These are phyloP conservation scores for Sabuloglossum arenarium DNA, from an alignment of 495 filamentous ascomycete genomes.

Conservation along the genomic window DNA sequence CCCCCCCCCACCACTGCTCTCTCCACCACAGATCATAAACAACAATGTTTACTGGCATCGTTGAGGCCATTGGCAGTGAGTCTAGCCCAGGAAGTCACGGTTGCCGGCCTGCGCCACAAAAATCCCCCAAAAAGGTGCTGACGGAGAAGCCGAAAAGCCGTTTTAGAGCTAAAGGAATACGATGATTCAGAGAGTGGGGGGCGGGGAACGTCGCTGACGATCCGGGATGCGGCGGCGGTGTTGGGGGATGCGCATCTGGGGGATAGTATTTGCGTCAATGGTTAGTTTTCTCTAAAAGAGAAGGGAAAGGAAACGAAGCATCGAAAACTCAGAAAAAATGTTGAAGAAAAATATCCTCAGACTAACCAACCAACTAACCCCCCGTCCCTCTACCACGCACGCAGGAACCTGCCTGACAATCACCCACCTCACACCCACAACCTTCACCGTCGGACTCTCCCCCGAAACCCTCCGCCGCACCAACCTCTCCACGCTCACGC, in stretches of 20 bases:
- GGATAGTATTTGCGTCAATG: conserved; percentile 86
- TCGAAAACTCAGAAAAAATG: too few species aligned
- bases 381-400: not conserved
- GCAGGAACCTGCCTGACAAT: conserved; percentile 79
- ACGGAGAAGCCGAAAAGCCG: conserved; percentile 29
- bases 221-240: conserved; percentile 50
- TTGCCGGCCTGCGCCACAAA: too few species aligned
- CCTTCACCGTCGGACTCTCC: conserved; percentile 86
- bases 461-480: conserved; percentile 94
- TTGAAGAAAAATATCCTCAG: not conserved
- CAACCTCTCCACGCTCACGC: conserved; percentile 55
- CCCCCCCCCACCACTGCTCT: too few species aligned
- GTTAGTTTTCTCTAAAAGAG: conserved; percentile 17
- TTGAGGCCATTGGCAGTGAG: conserved; percentile 86
- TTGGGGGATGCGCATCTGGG: conserved; percentile 68
- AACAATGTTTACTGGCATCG: conserved; percentile 88
- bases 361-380: not conserved
- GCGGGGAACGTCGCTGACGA: conserved; percentile 77
- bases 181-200: conserved; percentile 45
- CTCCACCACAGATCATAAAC: too few species aligned
- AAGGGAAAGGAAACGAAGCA: too few species aligned
- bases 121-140: not conserved
- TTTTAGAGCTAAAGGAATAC: conserved; percentile 58
- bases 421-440: conserved; percentile 41
- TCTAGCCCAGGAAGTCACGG: too few species aligned